Conservation (phyloP, 345 rosid species). For the Linum usitatissimum region DNA sequence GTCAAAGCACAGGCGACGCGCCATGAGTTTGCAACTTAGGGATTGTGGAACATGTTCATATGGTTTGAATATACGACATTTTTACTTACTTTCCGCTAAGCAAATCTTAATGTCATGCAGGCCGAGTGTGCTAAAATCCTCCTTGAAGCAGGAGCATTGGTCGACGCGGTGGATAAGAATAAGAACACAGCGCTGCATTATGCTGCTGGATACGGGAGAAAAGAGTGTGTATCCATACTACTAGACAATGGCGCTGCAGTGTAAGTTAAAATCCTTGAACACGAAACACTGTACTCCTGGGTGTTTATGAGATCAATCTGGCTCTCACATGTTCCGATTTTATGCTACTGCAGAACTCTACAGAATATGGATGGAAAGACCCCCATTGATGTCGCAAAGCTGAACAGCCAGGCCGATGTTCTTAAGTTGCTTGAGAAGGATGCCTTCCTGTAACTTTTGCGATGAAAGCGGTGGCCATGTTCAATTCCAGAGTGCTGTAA, state of each 20-base stretch:
- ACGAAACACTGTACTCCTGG: background rate
- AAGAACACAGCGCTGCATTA: conserved; percentile 96
- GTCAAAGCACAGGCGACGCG: too few relatives aligned
- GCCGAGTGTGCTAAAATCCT: conserved; percentile 77
- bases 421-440: conserved; percentile 91
- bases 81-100: background rate
- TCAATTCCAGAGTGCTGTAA: background rate
- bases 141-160: conserved; percentile 79
- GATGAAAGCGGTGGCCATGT: background rate
- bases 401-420: conserved; percentile 85
- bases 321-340: background rate
- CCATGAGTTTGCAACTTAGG: conserved; percentile 8
- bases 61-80: too few relatives aligned
- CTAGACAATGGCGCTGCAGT: conserved; percentile 92
- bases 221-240: conserved; percentile 87
- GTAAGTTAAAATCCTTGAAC: conserved; percentile 36
- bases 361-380: conserved; percentile 97
- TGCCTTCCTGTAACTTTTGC: conserved; percentile 55
- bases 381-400: conserved; percentile 89
- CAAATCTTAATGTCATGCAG: conserved; percentile 30
- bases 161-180: conserved; percentile 89
- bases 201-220: conserved; percentile 95
- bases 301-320: background rate
- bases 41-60: background rate
- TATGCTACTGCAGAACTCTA: conserved; percentile 46